phyloP scores from a whole-genome alignment of 768 basidiomycete genomes.

The Tricholoma bakamatsutake region DNA sequence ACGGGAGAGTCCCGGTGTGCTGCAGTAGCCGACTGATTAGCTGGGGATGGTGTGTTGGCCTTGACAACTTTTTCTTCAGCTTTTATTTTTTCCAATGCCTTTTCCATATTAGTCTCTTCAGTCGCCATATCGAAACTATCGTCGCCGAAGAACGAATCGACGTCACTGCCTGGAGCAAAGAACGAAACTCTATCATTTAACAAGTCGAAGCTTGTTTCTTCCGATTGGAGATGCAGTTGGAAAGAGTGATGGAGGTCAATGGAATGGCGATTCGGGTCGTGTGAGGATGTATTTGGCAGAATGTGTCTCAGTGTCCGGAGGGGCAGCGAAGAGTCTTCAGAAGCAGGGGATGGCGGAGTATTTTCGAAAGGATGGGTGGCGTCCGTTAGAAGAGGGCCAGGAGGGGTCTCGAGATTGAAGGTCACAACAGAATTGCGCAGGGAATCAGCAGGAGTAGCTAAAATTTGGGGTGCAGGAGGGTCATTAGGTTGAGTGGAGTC shows the following conservation, averaged over 20 bases:
- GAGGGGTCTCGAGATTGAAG: slow-evolving; percentile 18
- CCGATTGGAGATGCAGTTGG: slow-evolving; percentile 37
- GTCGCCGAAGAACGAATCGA: slow-evolving; percentile 34
- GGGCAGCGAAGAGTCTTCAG: slow-evolving; percentile 19
- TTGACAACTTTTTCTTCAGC: slow-evolving; percentile 5
- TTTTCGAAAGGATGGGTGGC: slow-evolving; percentile 16
- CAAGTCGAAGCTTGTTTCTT: slow-evolving; percentile 45
- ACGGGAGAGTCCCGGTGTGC: background rate
- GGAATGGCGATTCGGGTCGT: slow-evolving; percentile 32
- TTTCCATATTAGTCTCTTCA: slow-evolving; percentile 21
- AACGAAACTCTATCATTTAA: slow-evolving; percentile 49
- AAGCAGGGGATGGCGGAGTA: slow-evolving; percentile 15
- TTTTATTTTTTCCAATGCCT: slow-evolving; percentile 9
- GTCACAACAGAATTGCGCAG: slow-evolving; percentile 21
- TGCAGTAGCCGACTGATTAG: background rate
- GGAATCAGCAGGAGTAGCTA: slow-evolving; percentile 9
- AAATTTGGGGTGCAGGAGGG: slow-evolving; percentile 7
- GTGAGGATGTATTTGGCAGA: slow-evolving; percentile 13
- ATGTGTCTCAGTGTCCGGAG: slow-evolving; percentile 22
- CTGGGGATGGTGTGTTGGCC: background rate
- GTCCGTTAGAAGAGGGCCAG: slow-evolving; percentile 19
- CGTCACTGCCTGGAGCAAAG: slow-evolving; percentile 26
- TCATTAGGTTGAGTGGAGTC: background rate
- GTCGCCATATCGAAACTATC: slow-evolving; percentile 32
- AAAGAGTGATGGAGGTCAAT: slow-evolving; percentile 45